Evolutionary conservation across 148 eudicot species (phyloP).

Genomic region (Vaccinium vitisidaea): DNA sequence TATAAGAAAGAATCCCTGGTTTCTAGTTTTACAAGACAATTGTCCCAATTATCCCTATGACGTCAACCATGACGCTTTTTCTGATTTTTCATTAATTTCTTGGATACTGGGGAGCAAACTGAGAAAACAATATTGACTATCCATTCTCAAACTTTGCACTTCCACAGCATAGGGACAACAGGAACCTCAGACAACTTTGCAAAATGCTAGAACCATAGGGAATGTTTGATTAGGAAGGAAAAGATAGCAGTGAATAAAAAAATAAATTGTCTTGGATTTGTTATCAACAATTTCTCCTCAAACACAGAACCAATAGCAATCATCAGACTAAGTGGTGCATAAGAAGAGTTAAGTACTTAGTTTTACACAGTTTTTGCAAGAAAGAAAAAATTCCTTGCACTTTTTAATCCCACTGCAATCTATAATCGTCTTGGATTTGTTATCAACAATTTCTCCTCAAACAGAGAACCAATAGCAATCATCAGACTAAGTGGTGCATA

Average conservation of each 20-base stretch:
- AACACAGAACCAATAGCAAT: not conserved
- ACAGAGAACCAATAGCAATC: not conserved
- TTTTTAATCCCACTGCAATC: not conserved
- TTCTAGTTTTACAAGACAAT: not conserved
- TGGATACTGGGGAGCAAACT: not conserved
- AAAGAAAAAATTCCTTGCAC: not conserved
- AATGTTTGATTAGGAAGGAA: not conserved
- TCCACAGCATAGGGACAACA: not conserved
- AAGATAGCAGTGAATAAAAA: not conserved
- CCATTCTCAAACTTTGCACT: not conserved
- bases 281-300: not conserved
- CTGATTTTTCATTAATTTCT: not conserved
- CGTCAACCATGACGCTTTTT: not conserved
- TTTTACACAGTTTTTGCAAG: no score
- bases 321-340: not conserved
- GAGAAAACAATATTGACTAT: not conserved
- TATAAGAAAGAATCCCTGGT: not conserved
- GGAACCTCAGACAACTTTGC: not conserved
- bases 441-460: not conserved
- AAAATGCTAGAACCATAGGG: not conserved
- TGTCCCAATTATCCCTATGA: not conserved
- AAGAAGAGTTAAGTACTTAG: not conserved
- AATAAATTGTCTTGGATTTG: not conserved
- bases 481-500: not conserved
- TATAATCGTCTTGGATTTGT: not conserved